Percentiles rank a stretch among this genome's conserved stretches.
These are phyloP conservation scores for Albatrellus ellisii DNA, from an alignment of 768 basidiomycete species.

Conservation along the genomic window DNA sequence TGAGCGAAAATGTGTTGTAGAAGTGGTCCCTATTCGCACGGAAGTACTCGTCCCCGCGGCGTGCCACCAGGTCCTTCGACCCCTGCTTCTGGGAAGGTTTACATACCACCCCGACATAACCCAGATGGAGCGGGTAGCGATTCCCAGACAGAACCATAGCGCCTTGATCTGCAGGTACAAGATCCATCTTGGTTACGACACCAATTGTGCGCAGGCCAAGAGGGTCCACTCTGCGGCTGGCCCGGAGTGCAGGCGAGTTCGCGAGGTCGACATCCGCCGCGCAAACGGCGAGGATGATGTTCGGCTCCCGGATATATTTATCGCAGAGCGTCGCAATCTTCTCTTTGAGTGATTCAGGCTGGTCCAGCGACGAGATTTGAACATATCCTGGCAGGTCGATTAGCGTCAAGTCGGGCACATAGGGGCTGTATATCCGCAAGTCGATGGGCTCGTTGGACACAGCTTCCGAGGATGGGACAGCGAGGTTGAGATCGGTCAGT, in stretches of 20 bases:
- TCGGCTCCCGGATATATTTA: conserved; percentile 98
- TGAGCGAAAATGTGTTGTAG: conserved; percentile 46
- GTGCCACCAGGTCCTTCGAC: conserved; percentile 36
- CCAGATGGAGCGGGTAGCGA: conserved; percentile 92
- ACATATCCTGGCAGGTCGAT: conserved; percentile 98
- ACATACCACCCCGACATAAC: conserved; percentile 93
- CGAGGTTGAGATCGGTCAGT: conserved; percentile 88
- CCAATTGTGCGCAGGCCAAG: conserved; percentile 93
- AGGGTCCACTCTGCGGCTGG: conserved; percentile 89
- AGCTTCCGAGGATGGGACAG: conserved; percentile 80
- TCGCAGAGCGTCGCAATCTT: conserved; percentile 87
- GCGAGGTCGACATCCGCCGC: conserved; percentile 98
- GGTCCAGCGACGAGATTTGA: conserved; percentile 89
- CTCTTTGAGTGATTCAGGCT: conserved; percentile 88
- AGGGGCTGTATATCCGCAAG: conserved; percentile 89
- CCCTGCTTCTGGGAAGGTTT: conserved; percentile 55
- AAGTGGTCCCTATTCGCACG: conserved; percentile 47
- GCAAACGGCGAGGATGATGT: conserved; percentile 97
- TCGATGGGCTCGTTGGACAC: conserved; percentile 95
- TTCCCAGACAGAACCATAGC: conserved; percentile 74
- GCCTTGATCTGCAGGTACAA: conserved; percentile 79
- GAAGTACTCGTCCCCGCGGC: conserved; percentile 61
- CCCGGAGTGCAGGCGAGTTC: conserved; percentile 90
- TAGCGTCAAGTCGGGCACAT: conserved; percentile 93
- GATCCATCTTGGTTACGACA: conserved; percentile 98